Base-by-base conservation (phyloP, 2,329 filamentous ascomycete species). In the Aotearoamyces nothofagi region DNA sequence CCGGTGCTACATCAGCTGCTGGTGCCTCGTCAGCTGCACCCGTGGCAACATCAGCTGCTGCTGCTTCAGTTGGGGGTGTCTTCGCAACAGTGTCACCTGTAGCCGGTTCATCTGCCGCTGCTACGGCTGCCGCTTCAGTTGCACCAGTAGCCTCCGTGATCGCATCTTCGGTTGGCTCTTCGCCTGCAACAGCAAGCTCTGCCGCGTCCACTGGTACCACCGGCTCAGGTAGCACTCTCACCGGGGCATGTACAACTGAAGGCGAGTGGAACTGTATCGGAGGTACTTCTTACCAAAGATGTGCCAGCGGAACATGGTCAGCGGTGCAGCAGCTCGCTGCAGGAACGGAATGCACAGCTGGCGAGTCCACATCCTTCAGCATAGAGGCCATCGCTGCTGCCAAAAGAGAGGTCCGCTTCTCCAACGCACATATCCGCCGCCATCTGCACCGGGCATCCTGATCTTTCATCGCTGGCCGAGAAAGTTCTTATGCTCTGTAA, bases 211-310 rank as follows among this genome's bases (percentile, higher is more conserved):
- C 37, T 4, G 37, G 37, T 8, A 29, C 33, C 15, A 39, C 34
- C 4, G 32, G 42, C 11, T 26, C 55, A 14, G 40, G 60, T 2
- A 63, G 63, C 20, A 45, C 57, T 11, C 19, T 20, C 19, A 20
- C 19, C n/a, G 19, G 19, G 8, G 49, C 58, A 1, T 70, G 66
- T 47, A 40, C 54, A 39, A 42, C 53, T 5, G 63, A 68, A 25
- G 66, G 66, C 2, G 43, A 46, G 8, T 71, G 60, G 60, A 68
- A 68, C 53, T 71, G 66, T 37, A 50, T 69, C 5, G 51, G 44
- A 0, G 62, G 63, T 9, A 51, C 43, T 1, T 55, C 56, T 0
- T 71, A 58, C 57, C 65, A 70, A 46, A 63, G 63, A 26, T 71
- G 66, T 33, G 66, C 56, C 5, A 60, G 56, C 3, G 65, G 66